A percentile compares a stretch with the other conserved stretches of the same genome.
Conservation (phyloP, 192 early-diverging fungal genomes). For the Entrophospora sp. region DNA sequence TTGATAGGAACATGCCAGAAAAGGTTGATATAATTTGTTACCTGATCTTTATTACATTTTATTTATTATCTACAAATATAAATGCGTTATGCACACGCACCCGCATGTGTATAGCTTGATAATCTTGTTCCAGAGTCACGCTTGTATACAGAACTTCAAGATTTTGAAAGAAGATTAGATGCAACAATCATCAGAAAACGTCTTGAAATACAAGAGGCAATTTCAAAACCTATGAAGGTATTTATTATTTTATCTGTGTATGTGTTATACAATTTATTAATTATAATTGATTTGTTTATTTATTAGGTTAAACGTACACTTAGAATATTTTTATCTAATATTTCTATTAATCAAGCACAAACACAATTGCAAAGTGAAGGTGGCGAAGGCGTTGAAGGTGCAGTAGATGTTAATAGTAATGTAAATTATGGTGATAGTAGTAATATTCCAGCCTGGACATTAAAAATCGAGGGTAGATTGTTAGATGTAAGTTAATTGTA, state of each 20-base stretch:
- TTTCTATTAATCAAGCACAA: conserved; percentile 65
- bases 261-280: background rate
- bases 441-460: conserved; percentile 77
- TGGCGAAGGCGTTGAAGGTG: conserved; percentile 33
- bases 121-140: conserved; percentile 86
- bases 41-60: background rate
- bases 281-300: background rate
- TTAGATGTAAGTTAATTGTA: conserved; percentile 57
- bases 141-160: conserved; percentile 75
- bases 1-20: conserved; percentile 11
- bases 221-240: conserved; percentile 57
- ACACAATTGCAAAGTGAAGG: conserved; percentile 37
- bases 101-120: conserved; percentile 63
- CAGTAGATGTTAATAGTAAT: no score
- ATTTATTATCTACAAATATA: background rate
- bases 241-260: background rate
- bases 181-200: conserved; percentile 84
- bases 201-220: conserved; percentile 78
- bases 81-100: no score
- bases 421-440: conserved; percentile 34
- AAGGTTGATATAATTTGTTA: background rate
- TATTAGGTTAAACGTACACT: conserved; percentile 67
- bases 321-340: conserved; percentile 89
- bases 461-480: conserved; percentile 82
- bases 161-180: conserved; percentile 84